Evolutionary conservation across 768 basidiomycete genomes (phyloP), one percentile per base, ranked within the genome.

Genomic region (Tulasnella sp.): DNA sequence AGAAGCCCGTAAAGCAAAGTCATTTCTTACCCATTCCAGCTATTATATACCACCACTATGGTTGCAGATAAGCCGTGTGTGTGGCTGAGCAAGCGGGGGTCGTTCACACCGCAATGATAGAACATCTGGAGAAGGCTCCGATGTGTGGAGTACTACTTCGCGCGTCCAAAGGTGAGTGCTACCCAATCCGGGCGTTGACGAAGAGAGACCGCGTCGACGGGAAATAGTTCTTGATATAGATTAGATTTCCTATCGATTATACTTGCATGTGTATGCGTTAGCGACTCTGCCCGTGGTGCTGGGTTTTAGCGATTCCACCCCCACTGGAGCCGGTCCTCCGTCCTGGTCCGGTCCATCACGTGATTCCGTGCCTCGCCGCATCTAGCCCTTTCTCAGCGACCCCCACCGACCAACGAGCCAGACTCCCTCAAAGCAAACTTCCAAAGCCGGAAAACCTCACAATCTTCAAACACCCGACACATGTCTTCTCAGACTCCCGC

Each of bases 401-500:
- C 31, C 31, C 58, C 58, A 25, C 58, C 25, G 25, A 64, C 58
- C 3, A 29, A 64, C 3, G 58, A 64, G 58, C 58, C 58, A 34
- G 58, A 64, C 31, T 64, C 58, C 29, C 58, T 8, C 7, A 49
- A 49, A 9, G 19, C 58, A 15, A 15, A 34, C 6, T 12, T 15
- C 58, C 58, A 64, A 64, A 29, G 25, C 25, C 58, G 31, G 58
- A 25, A 64, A 25, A 6, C 12, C 9, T 17, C 31, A 14, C 31
- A 34, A 34, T 64, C 8, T 64, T 64, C 58, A 64, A 3, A 34
- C 25, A 64, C 58, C 4, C 52, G n/a, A n/a, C n/a, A n/a, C 52
- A 64, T 64, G 69, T 70, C 69, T 70, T 70, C 72, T 73, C 40
- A 72, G 8, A 36, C 71, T 72, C 34, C 40, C 34, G 37, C 71